Evolutionary conservation across 2,329 filamentous ascomycete species (phyloP), one percentile per base, ranked within the genome.

Genomic region (Trichoderma aggressivum): DNA sequence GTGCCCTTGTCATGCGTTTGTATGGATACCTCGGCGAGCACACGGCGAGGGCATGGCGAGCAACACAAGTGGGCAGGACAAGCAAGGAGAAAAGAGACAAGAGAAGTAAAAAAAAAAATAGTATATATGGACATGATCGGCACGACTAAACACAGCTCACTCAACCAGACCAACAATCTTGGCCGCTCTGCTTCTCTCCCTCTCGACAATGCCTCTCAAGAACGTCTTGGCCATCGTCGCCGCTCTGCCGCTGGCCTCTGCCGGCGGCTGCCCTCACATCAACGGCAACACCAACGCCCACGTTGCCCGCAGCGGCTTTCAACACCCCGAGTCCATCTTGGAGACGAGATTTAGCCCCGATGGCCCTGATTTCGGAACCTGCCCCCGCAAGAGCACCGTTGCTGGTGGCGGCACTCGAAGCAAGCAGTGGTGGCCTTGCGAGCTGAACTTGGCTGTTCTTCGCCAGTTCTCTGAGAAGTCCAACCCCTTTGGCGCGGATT

Each of bases 351-450:
- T 43, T 14, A 71, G 71, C 58, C 56, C 62, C 14, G 71, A 72
- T 26, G 71, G 71, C 18, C 69, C 69, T 34, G 63, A 71, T 32
- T 68, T 72, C 50, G 71, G 71, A 50, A 39, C 28, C 10, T 72
- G 71, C 59, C 47, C 71, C 11, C 65, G 71, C 32, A 71, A 71
- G 68, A 71, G 69, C 76, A 84, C 84, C 67, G 80, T 82, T 55
- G 85, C 81, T 71, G 90, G 90, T 74, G 87, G 87, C 75, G 92
- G 92, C 76, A 92, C 90, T 76, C 83, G 84, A 73, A 92, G 90
- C 84, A 77, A 76, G 67, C 90, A 94, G 84, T 93, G 91, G 89
- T 94, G 92, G 92, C 92, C 92, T 67, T 86, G 89, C 72, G 82
- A 86, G 77, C 82, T 94, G 73, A 87, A 84, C 77, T 84, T 92